Evolutionary conservation across 352 stramenopile species (phyloP).

Genomic region (Thalassiosira exigua): DNA sequence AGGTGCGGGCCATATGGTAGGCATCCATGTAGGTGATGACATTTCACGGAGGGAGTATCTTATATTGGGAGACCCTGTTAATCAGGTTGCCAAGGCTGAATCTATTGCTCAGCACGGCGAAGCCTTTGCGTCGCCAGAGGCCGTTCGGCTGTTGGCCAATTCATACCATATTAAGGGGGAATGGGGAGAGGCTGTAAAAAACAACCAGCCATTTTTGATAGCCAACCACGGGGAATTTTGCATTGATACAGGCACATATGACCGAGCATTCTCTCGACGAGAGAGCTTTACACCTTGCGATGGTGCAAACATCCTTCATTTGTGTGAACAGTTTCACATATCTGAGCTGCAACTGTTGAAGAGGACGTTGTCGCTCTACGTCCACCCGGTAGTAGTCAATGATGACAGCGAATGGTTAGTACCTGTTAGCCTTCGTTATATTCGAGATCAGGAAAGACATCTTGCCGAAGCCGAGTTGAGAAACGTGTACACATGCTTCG

Average conservation of each 20-base stretch:
- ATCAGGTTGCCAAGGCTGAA: constrained; percentile 60
- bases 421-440: constrained; percentile 15
- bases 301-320: no score
- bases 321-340: no score
- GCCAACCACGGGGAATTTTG: no score
- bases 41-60: constrained; percentile 68
- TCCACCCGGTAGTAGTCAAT: constrained; percentile 60
- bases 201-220: constrained; percentile 44
- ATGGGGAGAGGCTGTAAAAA: constrained; percentile 1
- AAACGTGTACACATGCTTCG: constrained; percentile 59
- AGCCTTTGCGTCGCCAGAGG: constrained; percentile 53
- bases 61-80: constrained; percentile 69
- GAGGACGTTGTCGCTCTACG: constrained; percentile 57
- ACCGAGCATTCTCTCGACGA: no score
- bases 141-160: constrained; percentile 28
- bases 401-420: constrained; percentile 33
- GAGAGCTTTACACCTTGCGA: no score
- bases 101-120: constrained; percentile 38
- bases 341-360: constrained; percentile 15
- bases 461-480: constrained; percentile 55
- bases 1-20: constrained; percentile 55
- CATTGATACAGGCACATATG: no score
- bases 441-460: constrained; percentile 45
- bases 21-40: constrained; percentile 66
- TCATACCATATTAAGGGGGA: constrained; percentile 8